phyloP scores from a whole-genome alignment of 345 rosid genomes.

The Diplotaxis tenuifolia region DNA sequence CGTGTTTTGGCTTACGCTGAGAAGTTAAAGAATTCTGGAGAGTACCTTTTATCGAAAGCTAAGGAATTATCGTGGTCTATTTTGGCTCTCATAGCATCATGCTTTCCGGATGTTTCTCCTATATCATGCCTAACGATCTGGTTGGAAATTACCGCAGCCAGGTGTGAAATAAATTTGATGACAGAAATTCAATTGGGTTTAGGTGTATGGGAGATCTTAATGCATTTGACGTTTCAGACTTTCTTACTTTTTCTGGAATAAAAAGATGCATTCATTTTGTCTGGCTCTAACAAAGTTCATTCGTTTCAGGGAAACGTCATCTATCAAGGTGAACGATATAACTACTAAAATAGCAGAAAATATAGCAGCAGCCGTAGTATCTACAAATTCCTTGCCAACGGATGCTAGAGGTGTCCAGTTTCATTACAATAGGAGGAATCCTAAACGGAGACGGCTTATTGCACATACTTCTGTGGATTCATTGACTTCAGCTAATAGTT shows the following conservation, averaged over 20 bases:
- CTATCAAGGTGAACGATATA: constrained; percentile 89
- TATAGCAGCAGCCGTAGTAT: constrained; percentile 79
- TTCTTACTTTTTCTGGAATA: constrained; percentile 1
- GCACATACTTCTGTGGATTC: constrained; percentile 47
- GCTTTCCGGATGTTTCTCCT: constrained; percentile 85
- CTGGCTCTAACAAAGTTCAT: constrained; percentile 36
- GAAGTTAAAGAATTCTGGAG: constrained; percentile 80
- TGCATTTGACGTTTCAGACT: background rate
- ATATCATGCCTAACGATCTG: constrained; percentile 83
- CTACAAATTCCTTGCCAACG: constrained; percentile 64
- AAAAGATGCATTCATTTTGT: constrained; percentile 8
- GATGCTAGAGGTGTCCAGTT: constrained; percentile 55
- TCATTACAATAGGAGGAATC: constrained; percentile 79
- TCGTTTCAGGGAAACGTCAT: constrained; percentile 83
- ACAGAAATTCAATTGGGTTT: constrained; percentile 10
- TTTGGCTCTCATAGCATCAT: constrained; percentile 93
- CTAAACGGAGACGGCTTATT: constrained; percentile 87
- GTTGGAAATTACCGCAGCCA: constrained; percentile 99
- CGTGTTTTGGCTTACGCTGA: constrained; percentile 87
- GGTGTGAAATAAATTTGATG: constrained; percentile 43
- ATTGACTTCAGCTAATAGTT: constrained; percentile 43
- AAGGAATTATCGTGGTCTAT: constrained; percentile 95
- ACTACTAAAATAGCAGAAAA: constrained; percentile 82
- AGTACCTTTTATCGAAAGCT: constrained; percentile 74
- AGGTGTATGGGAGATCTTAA: constrained; percentile 6